These are phyloP conservation scores for Syzygium malaccense DNA, from an alignment of 441 rosid genomes.

Conservation along the genomic window DNA sequence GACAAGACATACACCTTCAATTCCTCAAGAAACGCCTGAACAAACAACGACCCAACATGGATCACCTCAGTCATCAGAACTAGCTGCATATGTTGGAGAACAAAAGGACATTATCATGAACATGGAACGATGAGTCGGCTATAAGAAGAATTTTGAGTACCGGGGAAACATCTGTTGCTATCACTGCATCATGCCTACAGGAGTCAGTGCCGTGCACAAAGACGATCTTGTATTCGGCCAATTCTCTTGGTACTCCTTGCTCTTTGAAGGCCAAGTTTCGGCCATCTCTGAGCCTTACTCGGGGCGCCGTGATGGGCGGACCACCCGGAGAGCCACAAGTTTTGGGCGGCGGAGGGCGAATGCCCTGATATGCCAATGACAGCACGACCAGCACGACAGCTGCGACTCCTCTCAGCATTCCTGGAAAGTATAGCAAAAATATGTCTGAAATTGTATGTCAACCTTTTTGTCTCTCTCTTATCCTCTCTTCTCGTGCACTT, in stretches of 20 bases:
- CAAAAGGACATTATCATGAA: background rate
- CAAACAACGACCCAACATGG: background rate
- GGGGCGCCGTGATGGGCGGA: background rate
- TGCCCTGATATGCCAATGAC: background rate
- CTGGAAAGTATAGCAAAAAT: background rate
- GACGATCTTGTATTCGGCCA: background rate
- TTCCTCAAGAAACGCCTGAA: background rate
- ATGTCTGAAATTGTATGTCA: background rate
- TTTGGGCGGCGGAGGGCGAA: background rate
- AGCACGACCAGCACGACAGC: background rate
- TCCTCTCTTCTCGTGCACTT: background rate
- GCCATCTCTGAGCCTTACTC: background rate
- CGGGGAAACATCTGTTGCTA: background rate
- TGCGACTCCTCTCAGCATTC: background rate
- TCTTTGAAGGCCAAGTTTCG: background rate
- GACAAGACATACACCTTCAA: background rate
- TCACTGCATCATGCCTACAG: background rate
- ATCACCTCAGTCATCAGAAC: background rate
- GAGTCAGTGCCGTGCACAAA: background rate
- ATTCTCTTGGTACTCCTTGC: background rate
- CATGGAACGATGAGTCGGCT: background rate
- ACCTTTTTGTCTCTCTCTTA: background rate
- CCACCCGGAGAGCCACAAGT: background rate
- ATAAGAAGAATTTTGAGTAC: background rate
- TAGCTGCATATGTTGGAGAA: background rate